phyloP scores from a whole-genome alignment of 1,284 basidiomycete species.

The Peniophora sp. region DNA sequence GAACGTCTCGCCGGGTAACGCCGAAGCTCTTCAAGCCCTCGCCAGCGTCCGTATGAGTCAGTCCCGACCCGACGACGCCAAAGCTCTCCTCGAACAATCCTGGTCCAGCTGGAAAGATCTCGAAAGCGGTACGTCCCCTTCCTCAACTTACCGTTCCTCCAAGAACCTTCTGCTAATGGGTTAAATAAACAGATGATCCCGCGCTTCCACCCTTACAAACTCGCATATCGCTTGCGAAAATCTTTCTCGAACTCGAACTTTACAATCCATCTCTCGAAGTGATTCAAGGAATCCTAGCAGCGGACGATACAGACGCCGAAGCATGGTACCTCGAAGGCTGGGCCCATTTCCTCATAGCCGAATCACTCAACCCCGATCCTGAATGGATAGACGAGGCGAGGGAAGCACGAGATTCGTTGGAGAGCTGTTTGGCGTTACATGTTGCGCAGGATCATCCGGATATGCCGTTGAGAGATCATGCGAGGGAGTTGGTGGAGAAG shows the following conservation, averaged over 20 bases:
- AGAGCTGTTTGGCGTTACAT: conserved; percentile 75
- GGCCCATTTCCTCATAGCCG: conserved; percentile 80
- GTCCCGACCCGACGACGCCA: conserved; percentile 75
- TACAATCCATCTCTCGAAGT: conserved; percentile 70
- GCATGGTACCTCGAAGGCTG: conserved; percentile 95
- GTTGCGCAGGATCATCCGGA: conserved; percentile 69
- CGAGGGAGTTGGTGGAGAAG: conserved; percentile 63
- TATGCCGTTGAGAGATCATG: conserved; percentile 72
- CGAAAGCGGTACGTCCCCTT: conserved; percentile 48
- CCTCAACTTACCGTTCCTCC: background rate
- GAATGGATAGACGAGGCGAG: conserved; percentile 75
- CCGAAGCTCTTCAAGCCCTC: conserved; percentile 76
- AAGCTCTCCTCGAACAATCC: conserved; percentile 58
- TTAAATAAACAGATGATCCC: conserved; percentile 47
- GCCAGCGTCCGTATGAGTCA: conserved; percentile 90
- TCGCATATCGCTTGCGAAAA: conserved; percentile 70
- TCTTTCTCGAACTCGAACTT: conserved; percentile 77
- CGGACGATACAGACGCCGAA: conserved; percentile 85
- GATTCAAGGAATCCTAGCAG: conserved; percentile 71
- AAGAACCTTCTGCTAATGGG: too few relatives aligned
- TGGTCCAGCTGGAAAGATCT: conserved; percentile 73
- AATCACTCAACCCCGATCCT: too few relatives aligned
- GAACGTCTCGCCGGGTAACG: conserved; percentile 68
- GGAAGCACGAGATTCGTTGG: conserved; percentile 76
- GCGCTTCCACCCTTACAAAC: conserved; percentile 69